Base-by-base conservation (phyloP, 495 filamentous ascomycete genomes). In the Neurospora sp. region DNA sequence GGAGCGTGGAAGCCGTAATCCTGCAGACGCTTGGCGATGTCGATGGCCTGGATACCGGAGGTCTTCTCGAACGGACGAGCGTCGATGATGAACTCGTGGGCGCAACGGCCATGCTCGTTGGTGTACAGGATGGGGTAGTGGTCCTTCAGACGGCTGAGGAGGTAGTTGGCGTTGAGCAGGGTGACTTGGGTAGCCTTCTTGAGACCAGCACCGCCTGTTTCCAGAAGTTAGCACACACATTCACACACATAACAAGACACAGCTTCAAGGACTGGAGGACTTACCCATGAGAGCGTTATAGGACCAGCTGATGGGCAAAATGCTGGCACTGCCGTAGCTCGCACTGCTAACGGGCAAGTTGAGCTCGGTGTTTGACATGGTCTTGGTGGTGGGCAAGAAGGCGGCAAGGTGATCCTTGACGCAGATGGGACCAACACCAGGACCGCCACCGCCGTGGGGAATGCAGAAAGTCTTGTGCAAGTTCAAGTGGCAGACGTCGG, bases 401-500 rank as follows among this genome's bases (percentile, higher is more conserved):
- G 89, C 86, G 8, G 87, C 83, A 68, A 99, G 88, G 77, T 96
- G 94, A 68, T 87, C 82, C 76, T 93, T 94, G 48, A 98, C 96
- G 77, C 95, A 94, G 73, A 99, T 97, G 70, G 96, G 96, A 2
- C 96, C 96, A 59, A 98, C 94, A 73, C 96, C 96, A 7, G 96
- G 96, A 31, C 96, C 96, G 73, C 96, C 96, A 73, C 96, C 96
- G 70, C 96, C 96, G 81, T 99, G 96, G 27, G 96, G 96, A 76
- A 99, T 99, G 83, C 96, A 99, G 87, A 99, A 99, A 1, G 96
- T 99, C 85, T 99, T 99, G 87, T 99, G 96, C 17, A 99, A 86
- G 81, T 99, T 99, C 71, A 99, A 83, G 84, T 99, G 96, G 87
- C 96, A 99, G 37, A 98, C 96, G 78, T 99, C 96, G 12, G 96